Conservation (phyloP, 345 rosid species). For the Hevea brasiliensis region DNA sequence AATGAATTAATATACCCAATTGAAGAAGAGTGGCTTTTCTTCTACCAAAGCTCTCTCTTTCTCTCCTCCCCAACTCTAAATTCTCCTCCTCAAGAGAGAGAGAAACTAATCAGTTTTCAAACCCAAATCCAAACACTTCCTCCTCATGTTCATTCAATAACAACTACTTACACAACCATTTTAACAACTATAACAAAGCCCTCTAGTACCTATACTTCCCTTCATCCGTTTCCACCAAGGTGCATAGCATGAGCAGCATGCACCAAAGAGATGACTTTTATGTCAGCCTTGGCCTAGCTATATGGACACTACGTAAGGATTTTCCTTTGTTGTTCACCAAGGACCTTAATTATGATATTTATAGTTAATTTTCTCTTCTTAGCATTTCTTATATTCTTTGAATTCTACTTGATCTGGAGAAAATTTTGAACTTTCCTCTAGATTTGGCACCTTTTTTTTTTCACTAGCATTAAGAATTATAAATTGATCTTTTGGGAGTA, state of each 20-base stretch:
- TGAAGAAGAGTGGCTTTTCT: conserved; percentile 60
- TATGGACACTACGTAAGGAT: conserved; percentile 85
- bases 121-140: conserved; percentile 15
- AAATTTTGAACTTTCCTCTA: conserved; percentile 12
- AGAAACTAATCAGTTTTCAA: conserved; percentile 29
- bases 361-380: conserved; percentile 57
- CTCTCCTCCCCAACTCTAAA: conserved; percentile 49
- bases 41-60: conserved; percentile 65
- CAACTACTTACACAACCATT: conserved; percentile 28
- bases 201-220: conserved; percentile 11
- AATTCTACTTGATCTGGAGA: conserved; percentile 4
- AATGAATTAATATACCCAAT: neutral
- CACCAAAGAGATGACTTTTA: conserved; percentile 61
- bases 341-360: conserved; percentile 82
- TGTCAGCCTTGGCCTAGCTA: conserved; percentile 79
- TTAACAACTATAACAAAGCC: conserved; percentile 8
- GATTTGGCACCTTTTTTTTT: neutral
- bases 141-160: conserved; percentile 17
- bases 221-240: conserved; percentile 31
- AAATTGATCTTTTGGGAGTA: too few relatives aligned
- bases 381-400: conserved; percentile 15
- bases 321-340: conserved; percentile 66
- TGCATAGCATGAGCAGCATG: conserved; percentile 38
- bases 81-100: conserved; percentile 35
- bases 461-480: too few relatives aligned